phyloP scores from a whole-genome alignment of 1,284 basidiomycete genomes.

The Malassezia vespertilionis region DNA sequence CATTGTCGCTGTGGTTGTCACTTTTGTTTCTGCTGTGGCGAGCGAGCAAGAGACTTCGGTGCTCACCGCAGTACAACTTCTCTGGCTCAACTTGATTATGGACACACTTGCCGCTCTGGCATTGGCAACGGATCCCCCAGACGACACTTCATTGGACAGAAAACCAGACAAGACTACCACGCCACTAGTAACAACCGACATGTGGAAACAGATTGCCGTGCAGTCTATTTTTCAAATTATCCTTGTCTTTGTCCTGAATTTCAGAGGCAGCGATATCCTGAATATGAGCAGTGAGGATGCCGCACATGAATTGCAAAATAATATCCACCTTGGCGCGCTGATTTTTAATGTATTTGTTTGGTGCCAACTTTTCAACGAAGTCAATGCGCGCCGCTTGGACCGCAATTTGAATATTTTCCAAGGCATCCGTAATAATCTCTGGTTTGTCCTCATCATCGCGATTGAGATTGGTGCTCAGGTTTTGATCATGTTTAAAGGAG shows the following conservation, averaged over 20 bases:
- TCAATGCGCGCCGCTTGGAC: slow-evolving; percentile 81
- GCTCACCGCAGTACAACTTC: slow-evolving; percentile 81
- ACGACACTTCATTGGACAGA: slow-evolving; percentile 66
- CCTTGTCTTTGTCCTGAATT: slow-evolving; percentile 80
- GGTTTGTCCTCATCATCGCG: slow-evolving; percentile 74
- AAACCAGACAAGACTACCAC: slow-evolving; percentile 79
- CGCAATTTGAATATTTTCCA: slow-evolving; percentile 78
- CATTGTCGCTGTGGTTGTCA: slow-evolving; percentile 86
- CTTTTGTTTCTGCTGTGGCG: slow-evolving; percentile 78
- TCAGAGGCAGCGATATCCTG: slow-evolving; percentile 65
- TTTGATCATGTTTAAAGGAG: slow-evolving; percentile 81
- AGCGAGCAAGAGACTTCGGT: slow-evolving; percentile 68
- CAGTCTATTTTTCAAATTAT: slow-evolving; percentile 80
- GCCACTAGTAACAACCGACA: slow-evolving; percentile 73
- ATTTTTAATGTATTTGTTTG: slow-evolving; percentile 97
- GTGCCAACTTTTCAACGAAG: slow-evolving; percentile 62
- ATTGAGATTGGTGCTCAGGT: slow-evolving; percentile 78
- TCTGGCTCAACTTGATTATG: slow-evolving; percentile 92
- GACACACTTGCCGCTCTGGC: slow-evolving; percentile 95
- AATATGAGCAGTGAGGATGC: slow-evolving; percentile 43
- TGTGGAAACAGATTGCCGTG: slow-evolving; percentile 74
- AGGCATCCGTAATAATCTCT: slow-evolving; percentile 67
- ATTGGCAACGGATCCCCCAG: slow-evolving; percentile 87
- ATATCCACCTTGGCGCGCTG: slow-evolving; percentile 59
- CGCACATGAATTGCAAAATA: slow-evolving; percentile 47